These are phyloP conservation scores for Phytophthora parvispora DNA, from an alignment of 352 stramenopile species.

Conservation along the genomic window DNA sequence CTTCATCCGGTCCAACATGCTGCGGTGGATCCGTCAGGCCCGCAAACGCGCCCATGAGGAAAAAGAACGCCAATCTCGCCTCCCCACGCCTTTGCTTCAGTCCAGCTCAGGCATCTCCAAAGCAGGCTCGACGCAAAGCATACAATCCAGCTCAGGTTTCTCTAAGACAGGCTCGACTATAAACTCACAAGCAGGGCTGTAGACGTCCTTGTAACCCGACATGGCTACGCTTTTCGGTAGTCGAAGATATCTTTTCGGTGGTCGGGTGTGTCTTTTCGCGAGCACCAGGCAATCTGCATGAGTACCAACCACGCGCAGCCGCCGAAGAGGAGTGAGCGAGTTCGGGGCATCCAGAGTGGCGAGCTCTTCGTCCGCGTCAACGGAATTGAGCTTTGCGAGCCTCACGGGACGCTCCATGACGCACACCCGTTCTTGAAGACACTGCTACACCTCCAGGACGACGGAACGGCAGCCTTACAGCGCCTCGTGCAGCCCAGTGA, in stretches of 20 bases:
- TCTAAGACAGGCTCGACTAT: conserved; percentile 23
- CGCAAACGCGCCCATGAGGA: conserved; percentile 49
- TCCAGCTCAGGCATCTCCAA: conserved; percentile 17
- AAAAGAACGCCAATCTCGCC: conserved; percentile 18
- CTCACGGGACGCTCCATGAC: conserved; percentile 34
- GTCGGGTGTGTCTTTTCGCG: conserved; percentile 13
- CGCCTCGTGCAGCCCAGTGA: conserved; percentile 27
- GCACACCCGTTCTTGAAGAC: conserved; percentile 38
- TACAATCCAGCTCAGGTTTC: conserved; percentile 5
- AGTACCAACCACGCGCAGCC: conserved; percentile 4
- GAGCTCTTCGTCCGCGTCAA: conserved; percentile 59
- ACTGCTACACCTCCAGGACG: conserved; percentile 29
- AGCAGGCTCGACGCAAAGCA: conserved; percentile 16
- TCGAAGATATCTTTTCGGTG: conserved; percentile 26
- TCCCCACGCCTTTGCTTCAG: conserved; percentile 3
- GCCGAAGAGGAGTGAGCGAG: conserved; percentile 6
- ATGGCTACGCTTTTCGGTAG: conserved; percentile 19
- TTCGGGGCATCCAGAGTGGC: conserved; percentile 44
- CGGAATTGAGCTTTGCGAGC: conserved; percentile 17
- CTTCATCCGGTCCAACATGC: conserved; percentile 67
- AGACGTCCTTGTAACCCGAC: background rate
- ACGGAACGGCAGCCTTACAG: conserved; percentile 5
- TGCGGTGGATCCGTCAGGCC: conserved; percentile 67
- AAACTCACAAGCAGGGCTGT: conserved; percentile 3
- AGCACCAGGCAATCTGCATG: background rate